These are phyloP conservation scores for Crithidia fasciculata DNA, from an alignment of 208 protist species.

Conservation along the genomic window DNA sequence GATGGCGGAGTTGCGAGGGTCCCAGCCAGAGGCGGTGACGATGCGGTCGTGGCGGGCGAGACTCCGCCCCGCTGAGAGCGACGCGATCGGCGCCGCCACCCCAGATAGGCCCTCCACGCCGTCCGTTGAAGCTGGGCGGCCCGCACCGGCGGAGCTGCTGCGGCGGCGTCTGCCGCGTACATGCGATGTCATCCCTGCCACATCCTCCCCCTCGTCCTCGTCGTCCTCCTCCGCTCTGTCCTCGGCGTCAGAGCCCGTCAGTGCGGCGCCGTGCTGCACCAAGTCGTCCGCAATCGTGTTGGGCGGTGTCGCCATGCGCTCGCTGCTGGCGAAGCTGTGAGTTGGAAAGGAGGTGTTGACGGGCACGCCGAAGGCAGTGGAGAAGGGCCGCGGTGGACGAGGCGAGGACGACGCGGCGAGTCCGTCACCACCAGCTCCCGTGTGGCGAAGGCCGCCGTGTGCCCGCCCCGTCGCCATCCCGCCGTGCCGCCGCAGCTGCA, in stretches of 20 bases:
- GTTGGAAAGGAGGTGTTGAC: slow-evolving; percentile 18
- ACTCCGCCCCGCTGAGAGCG: slow-evolving; percentile 5
- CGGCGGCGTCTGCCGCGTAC: background rate
- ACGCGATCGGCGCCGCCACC: slow-evolving; percentile 6
- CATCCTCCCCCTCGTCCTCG: slow-evolving; percentile 10
- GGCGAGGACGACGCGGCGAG: slow-evolving; percentile 8
- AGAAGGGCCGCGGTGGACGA: slow-evolving; percentile 16
- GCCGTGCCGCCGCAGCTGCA: slow-evolving; percentile 10
- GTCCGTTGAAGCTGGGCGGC: background rate
- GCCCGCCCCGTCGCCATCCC: background rate
- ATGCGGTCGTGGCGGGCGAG: slow-evolving; percentile 18
- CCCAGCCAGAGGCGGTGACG: slow-evolving; percentile 61
- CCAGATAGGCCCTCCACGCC: slow-evolving; percentile 15
- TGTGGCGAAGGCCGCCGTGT: background rate
- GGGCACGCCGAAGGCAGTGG: background rate
- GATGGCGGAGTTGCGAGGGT: slow-evolving; percentile 57
- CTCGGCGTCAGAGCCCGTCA: slow-evolving; percentile 5
- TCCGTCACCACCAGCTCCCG: background rate
- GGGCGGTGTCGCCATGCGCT: slow-evolving; percentile 16
- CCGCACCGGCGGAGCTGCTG: slow-evolving; percentile 8
- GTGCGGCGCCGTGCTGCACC: background rate
- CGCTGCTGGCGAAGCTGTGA: slow-evolving; percentile 18
- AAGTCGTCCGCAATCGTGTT: slow-evolving; percentile 12
- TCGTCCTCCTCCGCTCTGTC: slow-evolving; percentile 14
- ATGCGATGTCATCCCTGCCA: background rate